A percentile compares a stretch with the other conserved stretches of the same genome.
phyloP scores from a whole-genome alignment of 2,329 filamentous ascomycete species.

The Cordyceps tenuipes region DNA sequence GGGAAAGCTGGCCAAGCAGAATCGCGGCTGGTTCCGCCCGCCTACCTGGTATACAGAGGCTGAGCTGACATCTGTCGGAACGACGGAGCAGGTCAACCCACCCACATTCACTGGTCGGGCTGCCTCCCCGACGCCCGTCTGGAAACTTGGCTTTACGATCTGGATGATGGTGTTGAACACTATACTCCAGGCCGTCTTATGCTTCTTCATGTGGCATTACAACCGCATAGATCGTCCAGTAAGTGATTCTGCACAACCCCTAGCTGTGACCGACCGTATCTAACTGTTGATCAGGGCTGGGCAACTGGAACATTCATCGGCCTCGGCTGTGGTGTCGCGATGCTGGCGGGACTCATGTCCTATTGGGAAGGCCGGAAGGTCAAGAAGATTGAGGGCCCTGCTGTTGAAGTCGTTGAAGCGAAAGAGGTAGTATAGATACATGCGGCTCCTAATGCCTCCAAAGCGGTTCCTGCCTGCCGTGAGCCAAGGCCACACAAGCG shows the following conservation, averaged over 20 bases:
- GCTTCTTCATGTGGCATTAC: conserved; percentile 20
- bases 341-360: conserved; percentile 19
- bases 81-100: conserved; percentile 10
- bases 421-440: background rate
- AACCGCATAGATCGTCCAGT: conserved; percentile 19
- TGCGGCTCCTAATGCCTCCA: background rate
- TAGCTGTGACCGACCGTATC: background rate
- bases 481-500: too few species aligned
- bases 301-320: conserved; percentile 20
- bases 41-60: conserved; percentile 16
- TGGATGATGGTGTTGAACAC: conserved; percentile 21
- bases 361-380: conserved; percentile 21
- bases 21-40: conserved; percentile 20
- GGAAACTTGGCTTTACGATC: conserved; percentile 19
- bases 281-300: conserved; percentile 11
- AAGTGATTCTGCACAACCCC: conserved; percentile 7
- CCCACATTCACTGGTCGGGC: conserved; percentile 16
- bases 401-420: conserved; percentile 14
- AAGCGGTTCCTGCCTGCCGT: background rate
- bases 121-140: conserved; percentile 18
- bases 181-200: conserved; percentile 17
- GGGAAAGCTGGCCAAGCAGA: conserved; percentile 11
- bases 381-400: conserved; percentile 19
- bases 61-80: conserved; percentile 4
- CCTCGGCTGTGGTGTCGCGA: conserved; percentile 18